Evolutionary conservation across 2,329 filamentous ascomycete genomes (phyloP).

Genomic region (Cadophora sp.): DNA sequence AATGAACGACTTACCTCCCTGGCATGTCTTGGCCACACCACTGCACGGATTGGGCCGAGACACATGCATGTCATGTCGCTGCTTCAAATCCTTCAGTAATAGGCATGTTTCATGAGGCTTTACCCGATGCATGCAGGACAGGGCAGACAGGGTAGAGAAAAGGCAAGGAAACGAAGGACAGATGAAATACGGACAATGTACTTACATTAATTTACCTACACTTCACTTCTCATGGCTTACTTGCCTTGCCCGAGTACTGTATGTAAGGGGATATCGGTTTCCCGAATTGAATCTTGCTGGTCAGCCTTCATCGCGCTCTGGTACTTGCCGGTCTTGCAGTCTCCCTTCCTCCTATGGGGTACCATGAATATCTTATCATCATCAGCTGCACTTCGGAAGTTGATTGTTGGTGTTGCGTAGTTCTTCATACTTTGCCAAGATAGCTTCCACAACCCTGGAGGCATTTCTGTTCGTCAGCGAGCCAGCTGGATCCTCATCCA

Average conservation of each 20-base stretch:
- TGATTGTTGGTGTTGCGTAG: too few species aligned
- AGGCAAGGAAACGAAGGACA: too few species aligned
- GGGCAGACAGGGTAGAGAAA: too few species aligned
- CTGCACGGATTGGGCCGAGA: not conserved
- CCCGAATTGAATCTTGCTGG: not conserved
- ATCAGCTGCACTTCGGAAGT: too few species aligned
- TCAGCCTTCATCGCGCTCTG: not conserved
- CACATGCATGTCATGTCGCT: not conserved
- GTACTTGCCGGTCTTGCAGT: not conserved
- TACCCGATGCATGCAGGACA: not conserved
- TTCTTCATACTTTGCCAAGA: too few species aligned
- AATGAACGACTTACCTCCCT: not conserved
- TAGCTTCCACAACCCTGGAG: too few species aligned
- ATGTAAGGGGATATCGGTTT: not conserved
- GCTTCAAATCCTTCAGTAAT: not conserved
- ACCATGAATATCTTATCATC: too few species aligned
- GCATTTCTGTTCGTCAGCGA: conserved; percentile 8
- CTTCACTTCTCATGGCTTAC: not conserved
- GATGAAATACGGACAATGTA: not conserved
- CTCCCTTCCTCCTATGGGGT: too few species aligned
- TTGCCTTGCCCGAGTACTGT: too few species aligned
- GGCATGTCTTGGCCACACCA: not conserved
- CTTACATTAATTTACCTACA: too few species aligned
- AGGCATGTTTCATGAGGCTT: conserved; percentile 4
- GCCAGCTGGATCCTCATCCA: conserved; percentile 20